A percentile compares a stretch with the other conserved stretches of the same genome.
These are phyloP conservation scores for Arbutus unedo DNA, from an alignment of 148 eudicot species.

Conservation along the genomic window DNA sequence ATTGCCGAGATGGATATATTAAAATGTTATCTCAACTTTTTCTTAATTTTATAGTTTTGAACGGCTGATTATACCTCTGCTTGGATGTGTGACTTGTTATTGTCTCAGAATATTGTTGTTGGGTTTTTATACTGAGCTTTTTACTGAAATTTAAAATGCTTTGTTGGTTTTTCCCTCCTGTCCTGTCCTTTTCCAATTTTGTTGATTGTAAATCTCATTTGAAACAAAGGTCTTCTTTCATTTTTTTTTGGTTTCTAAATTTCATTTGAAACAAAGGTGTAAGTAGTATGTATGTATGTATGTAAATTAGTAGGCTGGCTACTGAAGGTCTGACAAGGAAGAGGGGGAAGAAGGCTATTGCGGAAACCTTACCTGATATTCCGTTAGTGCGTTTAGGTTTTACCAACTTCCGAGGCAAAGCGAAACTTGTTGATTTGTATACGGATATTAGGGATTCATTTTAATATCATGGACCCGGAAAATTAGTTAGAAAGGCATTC, in stretches of 20 bases:
- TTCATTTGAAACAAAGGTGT: background rate
- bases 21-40: no score
- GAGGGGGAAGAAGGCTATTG: background rate
- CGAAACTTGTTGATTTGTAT: background rate
- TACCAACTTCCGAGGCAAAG: background rate
- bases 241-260: background rate
- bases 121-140: background rate
- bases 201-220: background rate
- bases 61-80: background rate
- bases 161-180: background rate
- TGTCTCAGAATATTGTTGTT: background rate
- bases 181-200: background rate
- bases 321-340: background rate
- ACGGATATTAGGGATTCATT: background rate
- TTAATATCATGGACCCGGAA: background rate
- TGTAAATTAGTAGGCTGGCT: background rate
- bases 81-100: background rate
- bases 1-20: no score
- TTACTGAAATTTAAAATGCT: background rate
- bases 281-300: background rate
- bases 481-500: background rate
- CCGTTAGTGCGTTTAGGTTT: background rate
- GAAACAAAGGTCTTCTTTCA: background rate
- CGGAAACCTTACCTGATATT: background rate
- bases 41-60: no score